Evolutionary conservation across 306 rosid species (phyloP), one percentile per base, ranked within the genome.

Genomic region (Lathyrus aphaca): DNA sequence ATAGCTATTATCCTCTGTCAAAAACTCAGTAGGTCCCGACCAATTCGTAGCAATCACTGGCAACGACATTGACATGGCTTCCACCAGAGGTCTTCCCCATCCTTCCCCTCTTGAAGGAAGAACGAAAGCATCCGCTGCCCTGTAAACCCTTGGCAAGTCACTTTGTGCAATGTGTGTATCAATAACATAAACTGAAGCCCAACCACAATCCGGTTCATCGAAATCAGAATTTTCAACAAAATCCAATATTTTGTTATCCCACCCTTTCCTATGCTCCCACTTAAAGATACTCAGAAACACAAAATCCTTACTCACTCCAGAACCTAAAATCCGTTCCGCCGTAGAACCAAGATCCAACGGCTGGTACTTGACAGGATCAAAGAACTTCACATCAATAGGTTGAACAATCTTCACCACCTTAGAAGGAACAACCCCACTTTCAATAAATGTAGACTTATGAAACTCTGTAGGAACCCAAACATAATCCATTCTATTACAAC

Each of bases 71-170:
- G 97, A 82, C 91, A 91, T 91, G 25, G 97, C 97, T 80, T 91
- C 96, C 48, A 91, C 96, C 13, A 87, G 27, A 30, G 97, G 96
- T 57, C 97, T 83, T 4, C 97, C 97, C 96, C 97, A 89, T 9
- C 97, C 97, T 81, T 91, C 97, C 13, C 96, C 97, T 81, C 97
- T 81, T 12, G 96, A 79, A 12, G 97, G 91, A 76, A 91, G 96
- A 54, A 91, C 87, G 64, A 91, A 88, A 10, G 93, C 88, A 67
- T 89, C 78, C 6, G 96, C 94, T 23, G 96, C 86, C 64, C 56
- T 91, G 84, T 91, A 91, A 66, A 85, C 58, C 55, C 86, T 68
- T 0, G 97, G 90, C 68, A 91, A 69, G 56, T 89, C 89, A 38
- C 68, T 82, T 56, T 81, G 93, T 51, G 94, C 84, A 69, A 91